Percentiles rank a stretch among this genome's conserved stretches.
Evolutionary conservation across 2,329 filamentous ascomycete species (phyloP).

Genomic region (Neurospora sp.): DNA sequence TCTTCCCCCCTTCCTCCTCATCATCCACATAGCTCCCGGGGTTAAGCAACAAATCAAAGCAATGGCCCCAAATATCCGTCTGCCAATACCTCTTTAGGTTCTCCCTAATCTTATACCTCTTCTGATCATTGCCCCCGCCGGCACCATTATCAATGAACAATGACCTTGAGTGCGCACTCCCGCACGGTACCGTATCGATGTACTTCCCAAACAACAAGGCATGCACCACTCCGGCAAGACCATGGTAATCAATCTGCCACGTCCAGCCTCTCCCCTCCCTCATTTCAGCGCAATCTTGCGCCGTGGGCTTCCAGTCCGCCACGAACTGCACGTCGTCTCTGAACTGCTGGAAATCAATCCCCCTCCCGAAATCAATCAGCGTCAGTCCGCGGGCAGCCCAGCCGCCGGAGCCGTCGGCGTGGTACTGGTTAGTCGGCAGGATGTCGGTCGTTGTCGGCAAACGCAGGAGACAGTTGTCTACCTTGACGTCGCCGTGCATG

Average conservation of each 20-base stretch:
- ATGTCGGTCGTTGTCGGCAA: slow-evolving; percentile 40
- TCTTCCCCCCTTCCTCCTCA: slow-evolving; percentile 55
- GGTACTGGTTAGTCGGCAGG: slow-evolving; percentile 54
- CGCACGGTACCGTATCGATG: slow-evolving; percentile 63
- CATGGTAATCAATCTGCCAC: slow-evolving; percentile 94
- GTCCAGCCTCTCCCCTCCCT: slow-evolving; percentile 91
- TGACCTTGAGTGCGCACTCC: not conserved
- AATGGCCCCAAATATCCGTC: slow-evolving; percentile 74
- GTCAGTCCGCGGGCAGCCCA: slow-evolving; percentile 74
- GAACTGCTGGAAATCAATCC: slow-evolving; percentile 88
- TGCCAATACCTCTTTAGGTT: slow-evolving; percentile 94
- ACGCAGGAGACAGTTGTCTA: slow-evolving; percentile 87
- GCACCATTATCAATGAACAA: too few species aligned
- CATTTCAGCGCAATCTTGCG: slow-evolving; percentile 91
- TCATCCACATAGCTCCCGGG: slow-evolving; percentile 54
- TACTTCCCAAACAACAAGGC: slow-evolving; percentile 89
- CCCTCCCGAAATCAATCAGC: slow-evolving; percentile 90
- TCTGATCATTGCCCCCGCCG: slow-evolving; percentile 18
- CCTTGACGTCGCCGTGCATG: slow-evolving; percentile 88
- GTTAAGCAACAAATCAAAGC: slow-evolving; percentile 81
- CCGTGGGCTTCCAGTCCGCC: slow-evolving; percentile 85
- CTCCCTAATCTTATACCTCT: slow-evolving; percentile 73
- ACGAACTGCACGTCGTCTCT: slow-evolving; percentile 70
- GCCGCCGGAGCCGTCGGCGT: slow-evolving; percentile 60
- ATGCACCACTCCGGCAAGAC: slow-evolving; percentile 80